phyloP scores from a whole-genome alignment of 2,329 filamentous ascomycete species.

The Amauroascus niger region DNA sequence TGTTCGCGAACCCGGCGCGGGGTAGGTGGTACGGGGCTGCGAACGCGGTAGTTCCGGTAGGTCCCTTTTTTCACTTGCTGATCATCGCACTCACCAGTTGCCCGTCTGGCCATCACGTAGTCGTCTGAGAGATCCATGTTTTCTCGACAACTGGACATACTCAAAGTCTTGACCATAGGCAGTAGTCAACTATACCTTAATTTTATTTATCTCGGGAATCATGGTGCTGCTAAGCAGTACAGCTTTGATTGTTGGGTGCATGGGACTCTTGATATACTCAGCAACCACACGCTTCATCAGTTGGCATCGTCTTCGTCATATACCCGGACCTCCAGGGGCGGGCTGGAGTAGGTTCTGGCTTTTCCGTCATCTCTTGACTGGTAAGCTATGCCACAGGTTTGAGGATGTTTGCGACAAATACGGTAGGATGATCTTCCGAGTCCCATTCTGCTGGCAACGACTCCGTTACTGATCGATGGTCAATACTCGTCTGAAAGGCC shows the following conservation, averaged over 20 bases:
- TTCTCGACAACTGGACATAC: too few species aligned
- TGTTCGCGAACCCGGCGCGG: too few species aligned
- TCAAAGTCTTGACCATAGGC: too few species aligned
- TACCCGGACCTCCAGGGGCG: background rate
- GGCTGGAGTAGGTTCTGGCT: slow-evolving; percentile 2
- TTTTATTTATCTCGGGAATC: too few species aligned
- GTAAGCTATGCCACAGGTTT: background rate
- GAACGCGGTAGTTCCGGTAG: too few species aligned
- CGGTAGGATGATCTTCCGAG: background rate
- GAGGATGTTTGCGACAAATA: background rate
- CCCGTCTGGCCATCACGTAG: too few species aligned
- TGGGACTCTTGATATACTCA: background rate
- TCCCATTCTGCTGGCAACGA: background rate
- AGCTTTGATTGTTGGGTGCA: background rate
- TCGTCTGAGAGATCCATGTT: too few species aligned
- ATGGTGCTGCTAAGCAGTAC: slow-evolving; percentile 2
- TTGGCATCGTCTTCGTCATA: slow-evolving; percentile 3
- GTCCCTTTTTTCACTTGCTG: too few species aligned
- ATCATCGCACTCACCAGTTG: too few species aligned
- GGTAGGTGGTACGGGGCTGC: too few species aligned
- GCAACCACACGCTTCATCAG: background rate
- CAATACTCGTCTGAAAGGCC: background rate
- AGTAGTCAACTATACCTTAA: too few species aligned
- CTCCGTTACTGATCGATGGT: background rate
- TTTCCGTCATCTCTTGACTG: background rate